These are phyloP conservation scores for Trichosporon sp. DNA, from an alignment of 1,284 basidiomycete species.

Conservation along the genomic window DNA sequence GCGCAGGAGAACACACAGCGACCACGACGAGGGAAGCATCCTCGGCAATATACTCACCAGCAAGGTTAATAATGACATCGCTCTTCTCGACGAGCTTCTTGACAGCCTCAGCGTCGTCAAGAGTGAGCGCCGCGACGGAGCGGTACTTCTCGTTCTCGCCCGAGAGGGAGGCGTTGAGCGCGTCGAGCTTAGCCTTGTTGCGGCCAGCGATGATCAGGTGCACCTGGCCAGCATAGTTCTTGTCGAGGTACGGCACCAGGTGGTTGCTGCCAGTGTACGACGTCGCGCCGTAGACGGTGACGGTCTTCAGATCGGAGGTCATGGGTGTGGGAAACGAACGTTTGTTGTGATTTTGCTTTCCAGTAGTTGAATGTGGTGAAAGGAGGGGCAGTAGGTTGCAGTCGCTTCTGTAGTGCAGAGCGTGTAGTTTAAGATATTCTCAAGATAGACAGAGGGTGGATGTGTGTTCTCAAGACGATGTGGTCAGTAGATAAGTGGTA, in stretches of 20 bases:
- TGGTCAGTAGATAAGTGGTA: background rate
- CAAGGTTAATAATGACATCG: conserved; percentile 36
- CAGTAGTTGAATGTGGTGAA: background rate
- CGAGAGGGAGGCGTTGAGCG: conserved; percentile 17
- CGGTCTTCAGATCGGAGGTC: conserved; percentile 7
- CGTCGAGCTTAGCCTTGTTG: conserved; percentile 32
- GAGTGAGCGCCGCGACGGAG: conserved; percentile 24
- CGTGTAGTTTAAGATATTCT: background rate
- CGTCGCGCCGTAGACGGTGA: conserved; percentile 45
- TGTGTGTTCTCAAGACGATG: background rate
- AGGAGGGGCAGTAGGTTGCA: background rate
- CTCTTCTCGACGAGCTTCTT: conserved; percentile 26
- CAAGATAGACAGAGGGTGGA: background rate
- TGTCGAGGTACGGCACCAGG: conserved; percentile 37
- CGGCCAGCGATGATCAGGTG: conserved; percentile 39
- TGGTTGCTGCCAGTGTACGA: conserved; percentile 37
- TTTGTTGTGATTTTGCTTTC: background rate
- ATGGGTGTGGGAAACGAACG: background rate
- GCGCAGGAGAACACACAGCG: background rate
- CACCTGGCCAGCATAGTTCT: conserved; percentile 27
- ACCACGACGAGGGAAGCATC: too few relatives aligned
- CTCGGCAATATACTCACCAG: too few relatives aligned
- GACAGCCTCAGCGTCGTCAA: conserved; percentile 29
- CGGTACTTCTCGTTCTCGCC: background rate
- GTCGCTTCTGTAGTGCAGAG: background rate